Evolutionary conservation across 2,329 filamentous ascomycete species (phyloP).

Genomic region (Diaporthe vaccinii): DNA sequence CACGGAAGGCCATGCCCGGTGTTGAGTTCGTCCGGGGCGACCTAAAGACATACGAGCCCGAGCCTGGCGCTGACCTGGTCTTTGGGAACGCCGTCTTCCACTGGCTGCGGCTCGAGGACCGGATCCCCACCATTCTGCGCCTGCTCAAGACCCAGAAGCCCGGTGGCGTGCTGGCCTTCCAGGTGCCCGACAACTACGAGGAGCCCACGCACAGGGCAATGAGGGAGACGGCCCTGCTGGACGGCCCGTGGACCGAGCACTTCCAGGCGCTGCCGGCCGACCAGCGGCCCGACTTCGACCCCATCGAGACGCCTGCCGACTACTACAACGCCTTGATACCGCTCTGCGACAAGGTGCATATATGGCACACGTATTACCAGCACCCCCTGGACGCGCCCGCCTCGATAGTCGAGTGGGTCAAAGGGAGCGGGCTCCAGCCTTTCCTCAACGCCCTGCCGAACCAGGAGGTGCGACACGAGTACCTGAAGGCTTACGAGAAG

Average conservation of each 20-base stretch:
- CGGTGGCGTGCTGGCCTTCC: conserved; percentile 67
- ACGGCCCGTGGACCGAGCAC: conserved; percentile 43
- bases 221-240: conserved; percentile 56
- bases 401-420: conserved; percentile 72
- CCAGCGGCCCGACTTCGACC: conserved; percentile 56
- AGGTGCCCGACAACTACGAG: conserved; percentile 62
- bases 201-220: conserved; percentile 65
- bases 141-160: conserved; percentile 56
- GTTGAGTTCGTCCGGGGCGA: conserved; percentile 62
- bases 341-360: conserved; percentile 57
- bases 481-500: conserved; percentile 61
- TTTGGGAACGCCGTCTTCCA: conserved; percentile 73
- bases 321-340: conserved; percentile 64
- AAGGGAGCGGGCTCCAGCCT: conserved; percentile 68
- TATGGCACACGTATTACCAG: conserved; percentile 69
- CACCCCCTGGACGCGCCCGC: conserved; percentile 63
- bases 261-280: conserved; percentile 45
- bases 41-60: conserved; percentile 55
- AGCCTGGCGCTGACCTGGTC: conserved; percentile 56
- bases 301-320: conserved; percentile 60
- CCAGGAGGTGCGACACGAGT: conserved; percentile 56
- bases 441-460: conserved; percentile 62
- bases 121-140: conserved; percentile 59
- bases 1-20: conserved; percentile 54
- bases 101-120: conserved; percentile 61